Evolutionary conservation across 169 alveolate genomes (phyloP), one percentile per base, ranked within the genome.

Genomic region (Plasmodium billcollinsi): DNA sequence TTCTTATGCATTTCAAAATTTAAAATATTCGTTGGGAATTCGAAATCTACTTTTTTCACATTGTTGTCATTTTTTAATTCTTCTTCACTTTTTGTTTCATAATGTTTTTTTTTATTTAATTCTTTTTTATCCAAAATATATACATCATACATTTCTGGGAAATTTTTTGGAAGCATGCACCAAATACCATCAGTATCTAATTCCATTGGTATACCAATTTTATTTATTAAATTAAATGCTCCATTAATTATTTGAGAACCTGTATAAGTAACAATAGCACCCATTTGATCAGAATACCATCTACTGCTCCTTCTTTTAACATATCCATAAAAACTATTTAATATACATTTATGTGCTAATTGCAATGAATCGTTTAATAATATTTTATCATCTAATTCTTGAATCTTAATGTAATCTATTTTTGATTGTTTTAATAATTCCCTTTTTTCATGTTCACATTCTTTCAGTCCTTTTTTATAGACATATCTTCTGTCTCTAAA

Each of bases 151-250:
- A 94, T 94, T 33, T 93, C 95, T 29, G 99, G 99, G 94, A 99
- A 99, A 15, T 98, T 97, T 50, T 96, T 93, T 11, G 99, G 99
- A 29, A 98, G 90, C 93, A 98, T 95, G 67, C 99, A 96, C 99
- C 99, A 99, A 58, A 99, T 98, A 58, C 99, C 99, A 94, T 99
- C 99, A 4, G 99, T 99, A 95, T 99, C 99, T 88, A 99, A 96
- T 95, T 99, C 99, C 69, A 99, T 91, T 20, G 99, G 99, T 73
- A 96, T 96, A 43, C 99, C 99, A 26, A 99, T 95, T 91, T 97
- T 93, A 86, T 98, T 99, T 14, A 98, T 94, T 56, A 97, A 88
- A 39, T 78, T 72, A 58, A 96, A 91, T 2, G 97, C 96, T 52
- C 94, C 89, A 65, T 97, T 97, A 88, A 99, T 99, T 62, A 98